A percentile compares a stretch with the other conserved stretches of the same genome.
Evolutionary conservation across 768 basidiomycete genomes (phyloP).

Genomic region (Lactarius sanguifluus): DNA sequence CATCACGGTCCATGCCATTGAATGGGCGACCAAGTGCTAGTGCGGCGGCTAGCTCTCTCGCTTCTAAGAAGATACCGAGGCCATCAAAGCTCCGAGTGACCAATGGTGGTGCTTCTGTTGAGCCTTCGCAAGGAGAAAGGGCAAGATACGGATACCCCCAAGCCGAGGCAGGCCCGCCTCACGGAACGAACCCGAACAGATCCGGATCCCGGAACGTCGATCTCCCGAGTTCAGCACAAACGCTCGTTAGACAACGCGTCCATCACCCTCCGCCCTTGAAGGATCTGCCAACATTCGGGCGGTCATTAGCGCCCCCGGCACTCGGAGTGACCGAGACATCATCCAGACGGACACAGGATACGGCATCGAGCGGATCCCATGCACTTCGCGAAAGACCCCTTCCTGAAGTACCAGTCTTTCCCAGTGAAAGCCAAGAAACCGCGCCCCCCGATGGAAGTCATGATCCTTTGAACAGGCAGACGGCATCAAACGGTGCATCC

Average conservation of each 20-base stretch:
- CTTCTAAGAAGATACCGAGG: too few species aligned
- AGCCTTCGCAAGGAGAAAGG: too few species aligned
- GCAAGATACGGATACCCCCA: too few species aligned
- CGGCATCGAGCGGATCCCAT: neutral
- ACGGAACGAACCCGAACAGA: neutral
- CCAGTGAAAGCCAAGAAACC: neutral
- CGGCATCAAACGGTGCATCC: neutral
- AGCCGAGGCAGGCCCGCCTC: neutral
- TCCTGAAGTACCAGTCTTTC: neutral
- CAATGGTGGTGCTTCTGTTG: too few species aligned
- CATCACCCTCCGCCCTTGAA: neutral
- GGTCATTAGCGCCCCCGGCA: neutral
- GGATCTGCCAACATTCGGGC: neutral
- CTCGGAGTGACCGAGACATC: neutral
- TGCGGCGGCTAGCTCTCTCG: too few species aligned
- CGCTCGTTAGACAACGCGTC: neutral
- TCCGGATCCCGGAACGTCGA: neutral
- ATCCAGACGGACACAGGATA: neutral
- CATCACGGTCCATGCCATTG: too few species aligned
- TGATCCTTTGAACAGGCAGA: neutral
- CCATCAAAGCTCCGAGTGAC: too few species aligned
- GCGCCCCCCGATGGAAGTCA: neutral
- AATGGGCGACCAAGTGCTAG: too few species aligned
- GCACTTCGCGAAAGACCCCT: neutral
- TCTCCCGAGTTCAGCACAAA: neutral